Conservation (phyloP, 441 rosid species). For the Geranium incanum region DNA sequence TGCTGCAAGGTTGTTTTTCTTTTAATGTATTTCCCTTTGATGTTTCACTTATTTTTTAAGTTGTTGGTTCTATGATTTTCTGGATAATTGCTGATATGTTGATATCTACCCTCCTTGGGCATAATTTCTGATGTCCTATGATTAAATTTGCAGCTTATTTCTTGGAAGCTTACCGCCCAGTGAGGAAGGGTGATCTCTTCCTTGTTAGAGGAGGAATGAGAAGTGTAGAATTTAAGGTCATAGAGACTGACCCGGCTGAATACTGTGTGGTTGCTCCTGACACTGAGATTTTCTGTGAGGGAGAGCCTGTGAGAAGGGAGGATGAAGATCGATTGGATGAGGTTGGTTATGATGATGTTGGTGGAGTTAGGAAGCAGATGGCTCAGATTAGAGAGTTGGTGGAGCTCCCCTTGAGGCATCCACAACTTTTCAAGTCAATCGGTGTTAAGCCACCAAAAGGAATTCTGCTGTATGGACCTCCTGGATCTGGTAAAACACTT, state of each 20-base stretch:
- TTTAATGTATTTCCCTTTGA: not conserved
- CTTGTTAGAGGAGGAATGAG: slow-evolving; percentile 1
- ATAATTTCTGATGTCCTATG: not conserved
- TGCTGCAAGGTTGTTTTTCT: not conserved
- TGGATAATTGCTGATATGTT: not conserved
- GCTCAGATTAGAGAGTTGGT: slow-evolving; percentile 4
- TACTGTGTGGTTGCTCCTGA: slow-evolving; percentile 6
- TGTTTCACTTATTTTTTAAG: not conserved
- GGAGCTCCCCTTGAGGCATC: slow-evolving; percentile 1
- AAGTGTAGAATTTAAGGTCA: not conserved
- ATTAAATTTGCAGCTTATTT: not conserved
- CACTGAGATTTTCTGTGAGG: slow-evolving; percentile 8
- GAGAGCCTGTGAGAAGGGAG: slow-evolving; percentile 7
- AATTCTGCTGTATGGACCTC: not conserved
- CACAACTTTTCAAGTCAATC: slow-evolving; percentile 1
- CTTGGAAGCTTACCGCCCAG: slow-evolving; percentile 5
- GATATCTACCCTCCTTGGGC: not conserved
- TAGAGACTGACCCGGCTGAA: slow-evolving; percentile 1
- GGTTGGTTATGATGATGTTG: slow-evolving; percentile 3
- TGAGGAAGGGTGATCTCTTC: slow-evolving; percentile 8
- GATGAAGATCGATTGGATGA: slow-evolving; percentile 5
- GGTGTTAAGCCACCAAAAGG: slow-evolving; percentile 1
- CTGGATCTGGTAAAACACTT: slow-evolving; percentile 8
- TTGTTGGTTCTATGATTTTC: not conserved
- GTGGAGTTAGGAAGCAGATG: slow-evolving; percentile 9